Base-by-base conservation (phyloP, 202 grass and related monocot genomes). In the Carex sylvatica region DNA sequence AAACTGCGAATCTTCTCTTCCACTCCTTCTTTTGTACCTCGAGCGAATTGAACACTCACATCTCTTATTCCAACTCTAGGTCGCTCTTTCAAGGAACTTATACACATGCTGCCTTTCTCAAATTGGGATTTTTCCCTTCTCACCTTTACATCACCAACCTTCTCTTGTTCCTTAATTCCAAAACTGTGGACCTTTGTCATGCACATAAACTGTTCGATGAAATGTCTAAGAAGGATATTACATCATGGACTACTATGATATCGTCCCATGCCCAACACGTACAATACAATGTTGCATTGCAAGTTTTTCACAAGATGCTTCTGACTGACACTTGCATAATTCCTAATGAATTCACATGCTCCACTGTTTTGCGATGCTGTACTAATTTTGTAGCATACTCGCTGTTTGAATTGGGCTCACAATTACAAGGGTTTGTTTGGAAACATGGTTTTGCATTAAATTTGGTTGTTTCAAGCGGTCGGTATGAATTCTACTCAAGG, bases 301-400 rank as follows among this genome's bases (percentile, higher is more conserved):
- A 44, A 44, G 8, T 2, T 47, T 47, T 47, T 47, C 9, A 11
- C 10, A 11, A 47, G 44, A 47, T 47, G 44, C 9, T 47, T 47
- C 44, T 47, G 9, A 47, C 44, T 47, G 44, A 47, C 44, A 10
- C 9, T 44, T 44, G 42, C 7, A 44, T 69, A 42, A 2, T 26
- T 63, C 63, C 79, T 9, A 89, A 97, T 78, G 90, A 91, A 79
- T 84, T 91, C 84, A 88, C 90, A 36, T 92, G 53, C 76, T 92
- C 95, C 6, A 85, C 79, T 59, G 79, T 92, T 10, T 83, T 92
- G 62, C 85, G 86, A 85, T 76, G 88, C 44, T 67, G 80, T 54
- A 58, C 62, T 79, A 75, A 65, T 19, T 69, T 62, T n/a, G 26
- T 73, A 47, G 49, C 47, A 42, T 70, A 88, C 62, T 56, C 30